A percentile compares a stretch with the other conserved stretches of the same genome.
Conservation (phyloP, 2,329 filamentous ascomycete genomes). For the Epichloe elymi region DNA sequence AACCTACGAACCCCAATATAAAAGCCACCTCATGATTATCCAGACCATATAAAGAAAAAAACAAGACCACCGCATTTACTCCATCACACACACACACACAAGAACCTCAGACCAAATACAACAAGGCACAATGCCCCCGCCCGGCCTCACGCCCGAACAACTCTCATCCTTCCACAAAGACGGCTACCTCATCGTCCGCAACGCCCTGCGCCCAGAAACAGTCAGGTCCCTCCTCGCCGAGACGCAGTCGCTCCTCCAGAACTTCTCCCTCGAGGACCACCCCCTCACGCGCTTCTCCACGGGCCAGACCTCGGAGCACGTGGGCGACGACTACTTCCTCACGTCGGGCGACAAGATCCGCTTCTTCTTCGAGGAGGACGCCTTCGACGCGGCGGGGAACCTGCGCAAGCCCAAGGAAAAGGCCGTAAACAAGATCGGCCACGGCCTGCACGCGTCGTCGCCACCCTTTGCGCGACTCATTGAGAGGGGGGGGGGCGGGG, state of each 20-base stretch:
- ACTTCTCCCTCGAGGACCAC: constrained; percentile 69
- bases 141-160: constrained; percentile 58
- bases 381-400: constrained; percentile 52
- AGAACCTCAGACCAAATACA: no score
- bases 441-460: constrained; percentile 60
- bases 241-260: constrained; percentile 59
- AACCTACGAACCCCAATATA: no score
- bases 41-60: no score
- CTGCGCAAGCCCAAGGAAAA: constrained; percentile 67
- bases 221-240: constrained; percentile 58
- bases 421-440: constrained; percentile 83
- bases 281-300: constrained; percentile 92
- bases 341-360: constrained; percentile 79
- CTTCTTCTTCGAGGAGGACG: constrained; percentile 96
- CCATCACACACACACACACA: no score
- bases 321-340: constrained; percentile 92
- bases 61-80: no score
- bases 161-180: constrained; percentile 61
- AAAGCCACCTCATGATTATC: no score
- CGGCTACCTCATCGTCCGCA: constrained; percentile 79
- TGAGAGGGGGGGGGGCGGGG: constrained; percentile 22
- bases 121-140: not conserved
- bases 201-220: constrained; percentile 55
- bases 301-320: constrained; percentile 60
- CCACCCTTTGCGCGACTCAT: constrained; percentile 49